Base-by-base conservation (phyloP, 2,329 filamentous ascomycete genomes). In the Aaosphaeria arxii region DNA sequence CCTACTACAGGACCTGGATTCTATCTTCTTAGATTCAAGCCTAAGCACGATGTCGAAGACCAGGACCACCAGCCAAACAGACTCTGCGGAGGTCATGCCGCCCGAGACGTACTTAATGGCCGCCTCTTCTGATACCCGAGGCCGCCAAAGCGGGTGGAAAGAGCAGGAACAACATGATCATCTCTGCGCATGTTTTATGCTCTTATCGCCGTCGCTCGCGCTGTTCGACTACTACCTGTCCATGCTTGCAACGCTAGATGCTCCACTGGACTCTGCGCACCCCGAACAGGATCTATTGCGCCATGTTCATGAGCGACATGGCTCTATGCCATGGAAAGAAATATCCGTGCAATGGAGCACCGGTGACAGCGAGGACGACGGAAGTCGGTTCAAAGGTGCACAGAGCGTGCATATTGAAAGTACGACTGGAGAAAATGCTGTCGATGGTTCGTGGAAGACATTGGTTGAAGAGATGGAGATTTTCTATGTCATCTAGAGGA, bases 281-380 rank as follows among this genome's bases (percentile, higher is more conserved):
- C 58, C 58, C 7, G 70, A 72, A 54, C 70, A 73, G 49, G 69
- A 69, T 35, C 53, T 71, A 4, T 53, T 71, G 28, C 72, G 72
- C 52, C 63, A 63, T 40, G 66, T 62, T 6, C 71, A 73, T 49
- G 44, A 60, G 6, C 51, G 58, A 51, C 51, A 59, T 11, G 71
- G 71, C 11, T 66, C 67, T 13, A 73, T 73, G 71, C 71, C 71
- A 3, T 74, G 71, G 70, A 56, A 53, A n/a, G 58, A 64, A 45
- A 46, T 74, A 5, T 51, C 54, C 17, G 63, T 64, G 11, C 64
- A 58, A 6, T 74, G 69, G 69, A 73, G 73, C 44, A 63, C 71
- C 7, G 62, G 69, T 41, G 68, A 63, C 40, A 63, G 66, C 0
- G 71, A 56, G 11, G 17, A 24, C 17, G 17, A 24, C 17, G 17